phyloP scores from a whole-genome alignment of 2,329 filamentous ascomycete genomes.

The Mariannaea elegans region DNA sequence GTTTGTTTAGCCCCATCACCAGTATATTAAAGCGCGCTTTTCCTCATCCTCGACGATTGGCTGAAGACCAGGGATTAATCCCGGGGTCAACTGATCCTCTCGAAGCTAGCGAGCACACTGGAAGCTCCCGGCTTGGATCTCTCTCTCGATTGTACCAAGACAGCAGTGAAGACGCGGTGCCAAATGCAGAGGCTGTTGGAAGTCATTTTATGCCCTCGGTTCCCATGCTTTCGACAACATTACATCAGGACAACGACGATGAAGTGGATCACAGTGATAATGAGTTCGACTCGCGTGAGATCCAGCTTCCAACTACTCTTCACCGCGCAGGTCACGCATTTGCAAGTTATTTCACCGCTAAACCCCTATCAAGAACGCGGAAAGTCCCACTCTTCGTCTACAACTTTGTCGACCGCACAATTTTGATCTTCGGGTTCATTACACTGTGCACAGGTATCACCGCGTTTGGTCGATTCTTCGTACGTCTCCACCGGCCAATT shows the following conservation, averaged over 20 bases:
- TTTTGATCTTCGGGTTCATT: slow-evolving; percentile 70
- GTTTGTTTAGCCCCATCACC: neutral
- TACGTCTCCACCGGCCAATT: too few relatives aligned
- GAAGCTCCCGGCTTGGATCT: neutral
- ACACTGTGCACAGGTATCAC: slow-evolving; percentile 76
- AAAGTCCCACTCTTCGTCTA: neutral
- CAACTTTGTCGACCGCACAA: neutral
- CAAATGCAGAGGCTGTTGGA: too few relatives aligned
- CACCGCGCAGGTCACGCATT: too few relatives aligned
- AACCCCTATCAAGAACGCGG: too few relatives aligned
- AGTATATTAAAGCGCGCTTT: neutral
- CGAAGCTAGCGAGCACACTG: neutral
- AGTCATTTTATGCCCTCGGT: too few relatives aligned
- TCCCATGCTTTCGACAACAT: too few relatives aligned
- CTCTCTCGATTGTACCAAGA: too few relatives aligned
- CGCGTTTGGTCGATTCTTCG: slow-evolving; percentile 84
- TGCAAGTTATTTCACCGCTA: neutral
- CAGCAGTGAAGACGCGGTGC: too few relatives aligned
- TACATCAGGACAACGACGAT: too few relatives aligned
- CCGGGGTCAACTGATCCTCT: neutral
- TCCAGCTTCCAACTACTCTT: too few relatives aligned
- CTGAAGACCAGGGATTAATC: neutral
- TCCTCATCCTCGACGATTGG: neutral
- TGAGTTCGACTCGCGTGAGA: too few relatives aligned
- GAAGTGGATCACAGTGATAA: too few relatives aligned